A percentile compares a stretch with the other conserved stretches of the same genome.
phyloP scores from a whole-genome alignment of 176 grass and related monocot genomes.

The Oryza meridionalis region DNA sequence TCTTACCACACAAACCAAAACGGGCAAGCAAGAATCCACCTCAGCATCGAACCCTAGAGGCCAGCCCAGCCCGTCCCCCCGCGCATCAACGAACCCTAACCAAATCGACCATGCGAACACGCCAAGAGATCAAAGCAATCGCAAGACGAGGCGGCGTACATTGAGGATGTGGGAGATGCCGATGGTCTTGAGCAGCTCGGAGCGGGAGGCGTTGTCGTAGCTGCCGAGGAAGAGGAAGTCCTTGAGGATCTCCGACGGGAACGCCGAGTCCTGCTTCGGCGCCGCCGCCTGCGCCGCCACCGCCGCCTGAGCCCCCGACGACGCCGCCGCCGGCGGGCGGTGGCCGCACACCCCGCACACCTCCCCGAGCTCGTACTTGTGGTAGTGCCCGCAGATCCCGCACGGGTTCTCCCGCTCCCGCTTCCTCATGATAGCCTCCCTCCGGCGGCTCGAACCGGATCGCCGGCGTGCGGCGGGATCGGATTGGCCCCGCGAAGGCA shows the following conservation, averaged over 20 bases:
- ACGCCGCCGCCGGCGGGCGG: conserved; percentile 29
- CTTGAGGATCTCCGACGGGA: conserved; percentile 75
- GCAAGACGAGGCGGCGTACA: conserved; percentile 35
- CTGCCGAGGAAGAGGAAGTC: conserved; percentile 96
- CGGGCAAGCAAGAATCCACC: neutral
- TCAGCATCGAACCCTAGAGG: conserved; percentile 23
- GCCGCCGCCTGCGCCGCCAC: neutral
- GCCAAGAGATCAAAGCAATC: neutral
- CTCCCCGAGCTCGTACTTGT: conserved; percentile 92
- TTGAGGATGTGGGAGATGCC: conserved; percentile 91
- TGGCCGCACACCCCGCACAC: conserved; percentile 92
- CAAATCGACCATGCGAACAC: neutral
- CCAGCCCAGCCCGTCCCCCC: neutral
- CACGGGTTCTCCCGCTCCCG: conserved; percentile 93
- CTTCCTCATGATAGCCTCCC: conserved; percentile 67
- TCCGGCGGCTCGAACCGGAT: neutral
- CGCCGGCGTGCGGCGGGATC: neutral
- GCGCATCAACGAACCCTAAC: neutral
- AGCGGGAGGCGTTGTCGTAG: conserved; percentile 91
- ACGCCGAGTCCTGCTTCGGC: conserved; percentile 54
- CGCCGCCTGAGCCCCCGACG: neutral
- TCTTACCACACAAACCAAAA: neutral
- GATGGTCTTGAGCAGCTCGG: conserved; percentile 84
- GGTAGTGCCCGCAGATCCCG: conserved; percentile 93
- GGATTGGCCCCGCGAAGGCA: neutral